phyloP scores from a whole-genome alignment of 805 yeast genomes.

The Teunomyces kruisii region DNA sequence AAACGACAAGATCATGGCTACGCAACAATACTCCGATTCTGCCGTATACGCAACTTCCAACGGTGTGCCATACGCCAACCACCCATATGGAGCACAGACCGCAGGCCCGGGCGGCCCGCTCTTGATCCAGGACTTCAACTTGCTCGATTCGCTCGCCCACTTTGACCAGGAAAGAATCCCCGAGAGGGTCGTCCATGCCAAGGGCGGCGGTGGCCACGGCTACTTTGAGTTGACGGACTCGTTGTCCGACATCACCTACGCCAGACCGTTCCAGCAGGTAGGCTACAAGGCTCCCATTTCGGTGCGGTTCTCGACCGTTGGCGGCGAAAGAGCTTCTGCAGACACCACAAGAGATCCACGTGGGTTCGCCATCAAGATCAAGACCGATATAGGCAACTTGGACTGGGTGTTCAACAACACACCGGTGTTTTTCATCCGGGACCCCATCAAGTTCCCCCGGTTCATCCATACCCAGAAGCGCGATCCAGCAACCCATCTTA shows the following conservation, averaged over 20 bases:
- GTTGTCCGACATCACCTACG: slow-evolving; percentile 62
- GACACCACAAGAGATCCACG: slow-evolving; percentile 88
- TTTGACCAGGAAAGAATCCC: slow-evolving; percentile 90
- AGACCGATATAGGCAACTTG: slow-evolving; percentile 81
- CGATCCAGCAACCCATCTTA: slow-evolving; percentile 62
- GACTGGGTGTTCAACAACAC: slow-evolving; percentile 87
- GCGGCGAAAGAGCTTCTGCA: slow-evolving; percentile 80
- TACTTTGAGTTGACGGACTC: slow-evolving; percentile 78
- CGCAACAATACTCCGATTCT: slow-evolving; percentile 6
- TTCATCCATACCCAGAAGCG: slow-evolving; percentile 89
- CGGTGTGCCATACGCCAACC: slow-evolving; percentile 53
- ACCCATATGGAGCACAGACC: slow-evolving; percentile 74
- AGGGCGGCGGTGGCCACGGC: slow-evolving; percentile 91
- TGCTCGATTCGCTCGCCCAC: slow-evolving; percentile 80
- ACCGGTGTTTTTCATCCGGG: slow-evolving; percentile 82
- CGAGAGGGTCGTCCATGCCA: slow-evolving; percentile 91
- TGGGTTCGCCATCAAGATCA: slow-evolving; percentile 77
- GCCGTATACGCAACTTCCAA: slow-evolving; percentile 48
- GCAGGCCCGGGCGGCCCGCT: slow-evolving; percentile 76
- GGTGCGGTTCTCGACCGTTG: slow-evolving; percentile 83
- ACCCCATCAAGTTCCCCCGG: slow-evolving; percentile 82
- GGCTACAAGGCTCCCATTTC: slow-evolving; percentile 79
- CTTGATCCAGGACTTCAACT: slow-evolving; percentile 75
- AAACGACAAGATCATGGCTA: background rate
- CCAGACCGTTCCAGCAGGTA: slow-evolving; percentile 66